These are phyloP conservation scores for Heteromeles arbutifolia DNA, from an alignment of 306 rosid genomes.

Conservation along the genomic window DNA sequence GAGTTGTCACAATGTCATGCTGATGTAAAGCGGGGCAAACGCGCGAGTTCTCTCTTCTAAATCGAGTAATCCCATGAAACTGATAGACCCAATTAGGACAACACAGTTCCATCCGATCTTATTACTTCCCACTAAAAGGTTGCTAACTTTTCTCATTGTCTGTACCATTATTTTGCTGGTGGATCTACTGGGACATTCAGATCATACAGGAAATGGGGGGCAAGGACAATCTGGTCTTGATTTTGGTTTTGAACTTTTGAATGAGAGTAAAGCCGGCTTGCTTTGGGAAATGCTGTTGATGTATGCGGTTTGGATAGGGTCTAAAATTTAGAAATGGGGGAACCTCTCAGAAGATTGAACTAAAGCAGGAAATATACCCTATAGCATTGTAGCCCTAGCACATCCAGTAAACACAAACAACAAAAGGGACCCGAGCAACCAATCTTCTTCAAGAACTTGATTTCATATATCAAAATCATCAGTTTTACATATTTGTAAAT, in stretches of 20 bases:
- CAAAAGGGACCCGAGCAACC: slow-evolving; percentile 7
- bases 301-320: background rate
- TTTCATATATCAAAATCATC: no score
- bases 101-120: slow-evolving; percentile 25
- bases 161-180: slow-evolving; percentile 38
- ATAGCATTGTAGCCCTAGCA: background rate
- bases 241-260: slow-evolving; percentile 35
- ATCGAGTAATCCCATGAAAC: slow-evolving; percentile 31
- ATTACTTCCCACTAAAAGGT: slow-evolving; percentile 29
- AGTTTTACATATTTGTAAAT: no score
- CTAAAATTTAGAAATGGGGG: slow-evolving; percentile 7
- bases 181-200: slow-evolving; percentile 35
- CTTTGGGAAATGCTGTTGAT: background rate
- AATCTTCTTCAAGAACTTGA: background rate
- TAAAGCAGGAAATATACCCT: background rate
- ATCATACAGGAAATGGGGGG: slow-evolving; percentile 38
- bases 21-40: slow-evolving; percentile 19
- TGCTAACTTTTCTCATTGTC: slow-evolving; percentile 19
- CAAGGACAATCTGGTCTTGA: slow-evolving; percentile 42
- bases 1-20: slow-evolving; percentile 45
- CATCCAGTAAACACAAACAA: background rate
- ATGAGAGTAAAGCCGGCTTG: slow-evolving; percentile 9
- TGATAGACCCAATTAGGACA: slow-evolving; percentile 34
- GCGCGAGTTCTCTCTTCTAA: background rate
- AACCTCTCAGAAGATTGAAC: background rate